Percentiles rank a stretch among this genome's conserved stretches.
These are phyloP conservation scores for Salvia rosmarinus DNA, from an alignment of 257 asterid species.

Conservation along the genomic window DNA sequence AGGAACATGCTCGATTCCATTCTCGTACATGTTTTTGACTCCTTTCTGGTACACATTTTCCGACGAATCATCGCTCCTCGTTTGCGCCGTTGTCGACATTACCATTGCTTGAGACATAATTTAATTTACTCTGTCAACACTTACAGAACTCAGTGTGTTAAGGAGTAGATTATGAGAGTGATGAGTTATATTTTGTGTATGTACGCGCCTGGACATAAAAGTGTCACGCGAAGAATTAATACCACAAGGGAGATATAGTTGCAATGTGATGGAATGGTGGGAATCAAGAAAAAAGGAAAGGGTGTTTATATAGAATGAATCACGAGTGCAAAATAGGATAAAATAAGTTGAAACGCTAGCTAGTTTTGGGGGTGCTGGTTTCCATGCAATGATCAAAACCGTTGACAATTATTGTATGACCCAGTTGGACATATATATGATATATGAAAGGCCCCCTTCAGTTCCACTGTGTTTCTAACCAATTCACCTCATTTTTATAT, in stretches of 20 bases:
- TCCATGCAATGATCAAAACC: constrained; percentile 42
- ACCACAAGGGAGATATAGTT: background rate
- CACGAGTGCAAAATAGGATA: background rate
- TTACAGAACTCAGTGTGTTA: background rate
- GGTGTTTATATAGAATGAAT: constrained; percentile 45
- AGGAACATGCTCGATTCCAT: constrained; percentile 69
- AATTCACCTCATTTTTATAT: too few relatives aligned
- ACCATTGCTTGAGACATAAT: constrained; percentile 65
- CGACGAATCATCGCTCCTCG: constrained; percentile 30
- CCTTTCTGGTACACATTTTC: constrained; percentile 65
- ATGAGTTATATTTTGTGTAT: background rate
- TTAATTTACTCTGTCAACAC: background rate
- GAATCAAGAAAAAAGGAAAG: constrained; percentile 35
- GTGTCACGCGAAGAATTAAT: constrained; percentile 28
- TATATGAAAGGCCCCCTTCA: too few relatives aligned
- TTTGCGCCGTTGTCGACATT: constrained; percentile 27
- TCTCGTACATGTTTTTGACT: constrained; percentile 68
- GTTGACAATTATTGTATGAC: constrained; percentile 51
- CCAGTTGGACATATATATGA: background rate
- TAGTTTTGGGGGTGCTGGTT: constrained; percentile 47
- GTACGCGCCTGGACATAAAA: constrained; percentile 8
- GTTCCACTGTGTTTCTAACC: too few relatives aligned
- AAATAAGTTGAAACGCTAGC: constrained; percentile 8
- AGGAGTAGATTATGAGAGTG: background rate
- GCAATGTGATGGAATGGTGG: constrained; percentile 32